Evolutionary conservation across 1,139 yeast genomes (phyloP).

Genomic region (Protomyces inouyei): DNA sequence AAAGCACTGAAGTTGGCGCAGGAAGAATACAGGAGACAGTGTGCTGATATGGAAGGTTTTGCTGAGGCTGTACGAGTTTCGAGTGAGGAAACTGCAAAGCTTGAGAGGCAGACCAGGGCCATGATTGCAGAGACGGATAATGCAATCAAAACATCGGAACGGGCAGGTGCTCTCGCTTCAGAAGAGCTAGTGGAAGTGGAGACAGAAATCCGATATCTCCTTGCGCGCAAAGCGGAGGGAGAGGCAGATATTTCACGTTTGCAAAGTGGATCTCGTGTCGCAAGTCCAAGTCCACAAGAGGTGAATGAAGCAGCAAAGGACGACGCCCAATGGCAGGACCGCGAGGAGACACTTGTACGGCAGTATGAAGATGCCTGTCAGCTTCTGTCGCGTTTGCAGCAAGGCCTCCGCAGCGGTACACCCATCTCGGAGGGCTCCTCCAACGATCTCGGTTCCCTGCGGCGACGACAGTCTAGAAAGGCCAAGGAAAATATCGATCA

Average conservation of each 20-base stretch:
- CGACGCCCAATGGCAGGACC: constrained; percentile 12
- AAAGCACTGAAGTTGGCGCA: constrained; percentile 33
- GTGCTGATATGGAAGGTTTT: constrained; percentile 11
- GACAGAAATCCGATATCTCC: constrained; percentile 18
- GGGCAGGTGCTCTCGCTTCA: constrained; percentile 4
- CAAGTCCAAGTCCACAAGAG: constrained; percentile 16
- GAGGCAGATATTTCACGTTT: constrained; percentile 13
- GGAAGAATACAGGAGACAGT: constrained; percentile 33
- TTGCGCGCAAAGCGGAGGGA: constrained; percentile 16
- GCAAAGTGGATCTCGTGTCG: constrained; percentile 2
- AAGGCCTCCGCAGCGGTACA: constrained; percentile 1
- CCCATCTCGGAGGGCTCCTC: constrained; percentile 5
- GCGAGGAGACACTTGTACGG: constrained; percentile 12
- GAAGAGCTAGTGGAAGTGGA: constrained; percentile 23
- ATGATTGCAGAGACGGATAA: constrained; percentile 7
- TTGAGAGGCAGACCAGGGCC: neutral
- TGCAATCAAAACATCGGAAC: constrained; percentile 3
- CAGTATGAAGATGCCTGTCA: constrained; percentile 19
- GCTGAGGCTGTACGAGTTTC: neutral
- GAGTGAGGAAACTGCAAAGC: constrained; percentile 2
- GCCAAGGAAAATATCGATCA: neutral
- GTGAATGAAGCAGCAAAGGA: constrained; percentile 4
- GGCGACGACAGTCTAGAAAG: constrained; percentile 6
- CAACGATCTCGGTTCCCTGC: neutral
- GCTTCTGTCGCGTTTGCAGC: constrained; percentile 1